phyloP scores from a whole-genome alignment of 148 eudicot genomes.

The Dianthus caryophyllus region DNA sequence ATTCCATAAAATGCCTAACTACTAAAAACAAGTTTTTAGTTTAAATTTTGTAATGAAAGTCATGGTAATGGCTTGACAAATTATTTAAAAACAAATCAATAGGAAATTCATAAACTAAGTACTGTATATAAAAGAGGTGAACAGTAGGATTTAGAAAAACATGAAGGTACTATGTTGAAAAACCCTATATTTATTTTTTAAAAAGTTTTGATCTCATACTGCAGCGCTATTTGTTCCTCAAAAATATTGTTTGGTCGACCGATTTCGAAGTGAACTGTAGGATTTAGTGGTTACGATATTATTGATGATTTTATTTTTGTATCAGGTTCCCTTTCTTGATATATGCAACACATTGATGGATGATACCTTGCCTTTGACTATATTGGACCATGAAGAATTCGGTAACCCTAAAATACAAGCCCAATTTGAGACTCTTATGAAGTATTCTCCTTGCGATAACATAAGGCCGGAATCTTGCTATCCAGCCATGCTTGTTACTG shows the following conservation, averaged over 20 bases:
- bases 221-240: neutral
- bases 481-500: constrained; percentile 82
- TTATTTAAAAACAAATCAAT: no score
- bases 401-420: constrained; percentile 75
- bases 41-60: no score
- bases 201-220: no score
- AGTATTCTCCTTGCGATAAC: constrained; percentile 88
- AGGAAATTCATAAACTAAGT: no score
- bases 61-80: no score
- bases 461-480: constrained; percentile 54
- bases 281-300: neutral
- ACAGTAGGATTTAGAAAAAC: no score
- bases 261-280: constrained; percentile 15
- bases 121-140: no score
- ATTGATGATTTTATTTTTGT: constrained; percentile 16
- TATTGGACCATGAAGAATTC: constrained; percentile 89
- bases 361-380: constrained; percentile 73
- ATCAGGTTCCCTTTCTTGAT: constrained; percentile 94
- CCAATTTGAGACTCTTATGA: constrained; percentile 49
- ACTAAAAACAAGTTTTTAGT: no score
- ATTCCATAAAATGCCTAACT: no score
- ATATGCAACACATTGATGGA: constrained; percentile 89
- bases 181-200: no score
- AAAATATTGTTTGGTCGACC: neutral
- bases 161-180: no score